Conservation (phyloP, 1,139 yeast species). For the Nakaseomyces uthaithaninus region DNA sequence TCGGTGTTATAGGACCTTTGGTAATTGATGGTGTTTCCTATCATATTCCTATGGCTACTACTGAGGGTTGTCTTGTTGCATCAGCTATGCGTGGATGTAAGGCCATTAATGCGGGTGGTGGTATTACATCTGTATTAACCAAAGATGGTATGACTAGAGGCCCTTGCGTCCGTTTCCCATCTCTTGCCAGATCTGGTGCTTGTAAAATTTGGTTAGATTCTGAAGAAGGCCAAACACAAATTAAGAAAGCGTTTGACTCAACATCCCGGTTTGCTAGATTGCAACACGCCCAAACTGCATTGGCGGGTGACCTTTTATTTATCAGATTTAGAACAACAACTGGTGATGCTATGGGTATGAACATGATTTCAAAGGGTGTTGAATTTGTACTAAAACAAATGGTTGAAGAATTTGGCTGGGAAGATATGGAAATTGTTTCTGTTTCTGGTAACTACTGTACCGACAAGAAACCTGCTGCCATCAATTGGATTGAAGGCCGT, state of each 20-base stretch:
- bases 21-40: conserved; percentile 78
- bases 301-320: conserved; percentile 87
- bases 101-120: conserved; percentile 96
- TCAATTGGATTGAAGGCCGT: conserved; percentile 98
- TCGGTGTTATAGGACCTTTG: conserved; percentile 96
- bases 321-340: conserved; percentile 94
- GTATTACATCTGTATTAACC: conserved; percentile 83
- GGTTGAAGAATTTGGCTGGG: conserved; percentile 86
- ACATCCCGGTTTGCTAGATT: conserved; percentile 96
- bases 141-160: conserved; percentile 99
- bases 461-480: conserved; percentile 96
- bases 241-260: conserved; percentile 89
- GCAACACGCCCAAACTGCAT: conserved; percentile 81
- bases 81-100: conserved; percentile 99
- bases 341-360: conserved; percentile 99
- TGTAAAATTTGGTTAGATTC: conserved; percentile 95
- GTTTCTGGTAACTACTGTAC: conserved; percentile 97
- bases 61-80: conserved; percentile 97
- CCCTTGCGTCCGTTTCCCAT: conserved; percentile 87
- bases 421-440: conserved; percentile 86
- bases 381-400: conserved; percentile 76
- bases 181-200: conserved; percentile 80
- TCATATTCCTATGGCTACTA: conserved; percentile 97
- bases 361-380: conserved; percentile 98
- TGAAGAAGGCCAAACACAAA: conserved; percentile 75